Conservation (phyloP, 2,329 filamentous ascomycete genomes). For the Pseudocercospora ulei region DNA sequence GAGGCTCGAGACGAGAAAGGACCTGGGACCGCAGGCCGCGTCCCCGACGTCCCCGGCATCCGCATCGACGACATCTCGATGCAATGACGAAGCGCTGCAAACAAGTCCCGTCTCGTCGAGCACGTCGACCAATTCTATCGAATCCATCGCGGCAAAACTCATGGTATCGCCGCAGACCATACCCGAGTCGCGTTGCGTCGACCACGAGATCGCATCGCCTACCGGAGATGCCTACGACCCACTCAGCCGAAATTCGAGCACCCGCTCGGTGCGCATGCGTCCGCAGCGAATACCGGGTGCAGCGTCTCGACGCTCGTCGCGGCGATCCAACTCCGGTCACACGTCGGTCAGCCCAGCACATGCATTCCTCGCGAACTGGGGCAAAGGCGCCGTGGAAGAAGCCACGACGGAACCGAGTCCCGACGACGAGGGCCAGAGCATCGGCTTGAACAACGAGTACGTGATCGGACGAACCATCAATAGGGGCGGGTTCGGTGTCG, state of each 20-base stretch:
- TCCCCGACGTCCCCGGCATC: constrained; percentile 33
- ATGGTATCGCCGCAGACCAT: constrained; percentile 31
- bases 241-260: constrained; percentile 30
- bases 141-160: constrained; percentile 29
- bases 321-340: constrained; percentile 26
- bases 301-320: constrained; percentile 24
- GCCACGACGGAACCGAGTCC: constrained; percentile 40
- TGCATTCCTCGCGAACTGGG: constrained; percentile 30
- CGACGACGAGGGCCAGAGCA: constrained; percentile 58
- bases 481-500: constrained; percentile 55
- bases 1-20: constrained; percentile 19
- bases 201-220: constrained; percentile 28
- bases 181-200: constrained; percentile 25
- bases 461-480: constrained; percentile 58
- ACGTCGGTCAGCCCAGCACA: constrained; percentile 31
- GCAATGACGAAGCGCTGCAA: constrained; percentile 18
- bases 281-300: constrained; percentile 21
- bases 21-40: constrained; percentile 21
- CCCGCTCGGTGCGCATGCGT: constrained; percentile 25
- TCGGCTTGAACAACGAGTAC: constrained; percentile 52
- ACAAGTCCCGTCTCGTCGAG: constrained; percentile 24
- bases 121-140: constrained; percentile 25
- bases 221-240: constrained; percentile 22
- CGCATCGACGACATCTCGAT: constrained; percentile 30
- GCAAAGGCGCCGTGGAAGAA: constrained; percentile 24